Conservation (phyloP, 2,329 filamentous ascomycete genomes). For the Fusarium sp. region DNA sequence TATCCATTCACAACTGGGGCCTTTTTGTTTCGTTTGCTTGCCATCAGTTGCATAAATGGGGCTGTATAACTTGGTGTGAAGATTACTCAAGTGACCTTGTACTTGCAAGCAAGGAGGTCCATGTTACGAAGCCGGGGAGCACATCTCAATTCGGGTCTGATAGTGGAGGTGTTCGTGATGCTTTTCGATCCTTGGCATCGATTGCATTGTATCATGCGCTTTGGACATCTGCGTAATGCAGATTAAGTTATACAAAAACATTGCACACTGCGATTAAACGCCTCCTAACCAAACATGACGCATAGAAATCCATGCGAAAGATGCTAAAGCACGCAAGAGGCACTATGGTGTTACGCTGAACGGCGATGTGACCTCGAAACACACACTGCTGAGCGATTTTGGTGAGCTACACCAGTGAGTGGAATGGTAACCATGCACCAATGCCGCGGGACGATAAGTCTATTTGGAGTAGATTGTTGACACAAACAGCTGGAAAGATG, state of each 20-base stretch:
- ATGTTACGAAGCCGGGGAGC: neutral
- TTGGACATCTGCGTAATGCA: constrained; percentile 1
- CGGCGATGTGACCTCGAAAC: constrained; percentile 32
- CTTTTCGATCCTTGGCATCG: neutral
- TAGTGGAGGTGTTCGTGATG: neutral
- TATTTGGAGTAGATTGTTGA: neutral
- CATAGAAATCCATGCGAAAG: constrained; percentile 24
- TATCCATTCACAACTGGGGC: neutral
- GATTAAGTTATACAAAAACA: no score
- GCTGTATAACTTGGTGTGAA: neutral
- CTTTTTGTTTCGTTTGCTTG: neutral
- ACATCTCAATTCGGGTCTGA: neutral
- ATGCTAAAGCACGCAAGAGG: constrained; percentile 32
- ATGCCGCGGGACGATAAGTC: constrained; percentile 1
- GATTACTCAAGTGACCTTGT: neutral
- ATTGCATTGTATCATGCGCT: constrained; percentile 22
- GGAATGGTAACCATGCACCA: constrained; percentile 8
- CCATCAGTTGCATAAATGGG: neutral
- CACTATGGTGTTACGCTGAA: constrained; percentile 39
- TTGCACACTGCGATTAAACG: no score
- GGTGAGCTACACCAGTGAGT: constrained; percentile 6
- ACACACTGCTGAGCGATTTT: constrained; percentile 14
- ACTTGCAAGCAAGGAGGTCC: neutral
- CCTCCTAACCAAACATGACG: constrained; percentile 2
- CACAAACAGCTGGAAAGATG: neutral